Evolutionary conservation across 1,139 yeast species (phyloP), one percentile per base, ranked within the genome.

Genomic region (Suhomyces maxii): DNA sequence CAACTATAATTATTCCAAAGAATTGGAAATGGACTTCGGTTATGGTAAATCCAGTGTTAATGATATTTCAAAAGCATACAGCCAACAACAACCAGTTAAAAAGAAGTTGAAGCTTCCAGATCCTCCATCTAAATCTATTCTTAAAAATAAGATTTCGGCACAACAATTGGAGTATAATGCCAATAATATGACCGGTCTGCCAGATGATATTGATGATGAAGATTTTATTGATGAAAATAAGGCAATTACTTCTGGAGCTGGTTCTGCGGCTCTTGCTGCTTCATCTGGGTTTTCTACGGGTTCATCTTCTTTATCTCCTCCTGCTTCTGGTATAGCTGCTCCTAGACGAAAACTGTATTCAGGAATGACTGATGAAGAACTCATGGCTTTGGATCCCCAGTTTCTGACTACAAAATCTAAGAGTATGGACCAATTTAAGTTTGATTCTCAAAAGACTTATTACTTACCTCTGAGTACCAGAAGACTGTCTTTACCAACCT

Each of bases 361-460:
- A 10, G 84, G 77, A 3, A 80, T 85, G 87, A 73, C 86, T 4
- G 74, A 79, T 57, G 85, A 80, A 52, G 89, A 85, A 59, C 66
- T 85, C 42, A 65, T 82, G 57, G 82, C 78, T 5, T 62, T 83
- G 56, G 90, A 84, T 61, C 73, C 79, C 2, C 86, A 82, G 55
- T 83, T 71, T 55, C 53, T 50, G 48, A 56, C 66, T 26, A 64
- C 75, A 10, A 63, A 59, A 49, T 62, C 71, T 8, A 69, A 63
- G 46, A 65, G 71, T 42, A 59, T 73, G 41, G 67, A 68, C 46
- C 61, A 66, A 49, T 73, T 71, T 57, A 73, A 72, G 52, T 75
- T 75, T 52, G 78, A 73, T 57, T 61, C 65, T 34, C 71, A 67
- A 43, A 65, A 64, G 37, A 69, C 74, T 0, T 71, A 67, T 53